A percentile compares a stretch with the other conserved stretches of the same genome.
These are phyloP conservation scores for Effrenium voratum DNA, from an alignment of 73 alveolate genomes.

Conservation along the genomic window DNA sequence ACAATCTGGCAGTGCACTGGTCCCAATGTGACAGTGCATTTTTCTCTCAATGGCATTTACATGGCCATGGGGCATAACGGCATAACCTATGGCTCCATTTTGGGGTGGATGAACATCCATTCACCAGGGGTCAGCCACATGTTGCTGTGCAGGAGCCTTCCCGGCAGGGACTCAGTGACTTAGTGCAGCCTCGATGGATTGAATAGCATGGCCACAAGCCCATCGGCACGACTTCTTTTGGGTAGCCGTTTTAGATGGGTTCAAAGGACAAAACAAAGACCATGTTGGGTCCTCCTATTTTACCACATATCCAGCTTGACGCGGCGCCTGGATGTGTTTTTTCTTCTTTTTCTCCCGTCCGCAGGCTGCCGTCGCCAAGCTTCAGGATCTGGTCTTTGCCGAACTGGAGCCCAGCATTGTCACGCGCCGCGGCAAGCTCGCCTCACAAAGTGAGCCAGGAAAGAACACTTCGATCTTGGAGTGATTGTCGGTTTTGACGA, in stretches of 20 bases:
- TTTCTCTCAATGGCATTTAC: too few species aligned
- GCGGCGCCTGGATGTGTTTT: not conserved
- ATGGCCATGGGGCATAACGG: too few species aligned
- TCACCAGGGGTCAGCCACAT: too few species aligned
- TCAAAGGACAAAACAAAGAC: not conserved
- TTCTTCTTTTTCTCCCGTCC: not conserved
- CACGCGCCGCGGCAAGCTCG: constrained; percentile 22
- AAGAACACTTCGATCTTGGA: not conserved
- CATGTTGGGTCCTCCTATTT: not conserved
- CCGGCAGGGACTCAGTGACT: too few species aligned
- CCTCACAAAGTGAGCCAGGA: not conserved
- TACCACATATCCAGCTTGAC: not conserved
- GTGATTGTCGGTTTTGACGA: not conserved
- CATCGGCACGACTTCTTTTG: not conserved
- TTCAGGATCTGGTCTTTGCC: not conserved
- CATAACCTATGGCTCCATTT: too few species aligned
- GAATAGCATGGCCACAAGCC: too few species aligned
- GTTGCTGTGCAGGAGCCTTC: too few species aligned
- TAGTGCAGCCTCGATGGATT: too few species aligned
- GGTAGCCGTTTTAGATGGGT: not conserved
- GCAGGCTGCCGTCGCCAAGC: constrained; percentile 78
- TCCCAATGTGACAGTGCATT: too few species aligned
- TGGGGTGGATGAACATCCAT: too few species aligned
- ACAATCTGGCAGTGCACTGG: too few species aligned
- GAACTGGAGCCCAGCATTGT: constrained; percentile 66